A percentile compares a stretch with the other conserved stretches of the same genome.
Conservation (phyloP, 169 alveolate species). For the Eimeria acervulina region DNA sequence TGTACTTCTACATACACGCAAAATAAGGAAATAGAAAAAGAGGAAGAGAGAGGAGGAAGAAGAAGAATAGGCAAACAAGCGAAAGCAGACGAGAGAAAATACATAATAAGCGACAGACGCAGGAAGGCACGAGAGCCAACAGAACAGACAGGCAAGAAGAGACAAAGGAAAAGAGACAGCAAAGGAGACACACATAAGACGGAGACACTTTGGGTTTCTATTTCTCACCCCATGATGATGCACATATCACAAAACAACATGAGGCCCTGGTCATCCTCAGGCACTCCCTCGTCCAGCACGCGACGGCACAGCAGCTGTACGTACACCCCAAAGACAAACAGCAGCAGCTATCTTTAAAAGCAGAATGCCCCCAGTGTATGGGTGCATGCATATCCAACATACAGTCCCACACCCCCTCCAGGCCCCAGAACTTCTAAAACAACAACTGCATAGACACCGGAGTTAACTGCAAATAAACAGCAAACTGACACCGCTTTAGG, state of each 20-base stretch:
- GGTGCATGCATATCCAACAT: background rate
- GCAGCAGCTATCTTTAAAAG: background rate
- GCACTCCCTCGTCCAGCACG: conserved; percentile 55
- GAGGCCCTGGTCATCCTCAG: conserved; percentile 15
- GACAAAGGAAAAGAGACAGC: background rate
- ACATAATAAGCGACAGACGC: background rate
- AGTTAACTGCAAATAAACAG: no score
- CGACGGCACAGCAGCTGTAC: conserved; percentile 32
- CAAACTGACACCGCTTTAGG: no score
- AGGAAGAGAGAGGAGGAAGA: no score
- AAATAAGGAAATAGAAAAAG: background rate
- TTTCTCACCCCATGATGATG: conserved; percentile 60
- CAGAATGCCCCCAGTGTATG: no score
- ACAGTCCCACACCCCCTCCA: no score
- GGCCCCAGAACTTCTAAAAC: no score
- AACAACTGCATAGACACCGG: background rate
- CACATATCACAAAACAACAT: conserved; percentile 60
- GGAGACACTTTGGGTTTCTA: background rate
- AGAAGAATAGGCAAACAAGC: background rate
- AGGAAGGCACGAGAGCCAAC: background rate
- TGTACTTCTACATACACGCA: background rate
- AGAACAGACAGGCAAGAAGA: background rate
- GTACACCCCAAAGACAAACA: conserved; percentile 34
- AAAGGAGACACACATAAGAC: background rate
- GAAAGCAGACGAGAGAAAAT: background rate